A percentile compares a stretch with the other conserved stretches of the same genome.
phyloP scores from a whole-genome alignment of 2,329 filamentous ascomycete genomes.

The Cryphonectria parasitica region DNA sequence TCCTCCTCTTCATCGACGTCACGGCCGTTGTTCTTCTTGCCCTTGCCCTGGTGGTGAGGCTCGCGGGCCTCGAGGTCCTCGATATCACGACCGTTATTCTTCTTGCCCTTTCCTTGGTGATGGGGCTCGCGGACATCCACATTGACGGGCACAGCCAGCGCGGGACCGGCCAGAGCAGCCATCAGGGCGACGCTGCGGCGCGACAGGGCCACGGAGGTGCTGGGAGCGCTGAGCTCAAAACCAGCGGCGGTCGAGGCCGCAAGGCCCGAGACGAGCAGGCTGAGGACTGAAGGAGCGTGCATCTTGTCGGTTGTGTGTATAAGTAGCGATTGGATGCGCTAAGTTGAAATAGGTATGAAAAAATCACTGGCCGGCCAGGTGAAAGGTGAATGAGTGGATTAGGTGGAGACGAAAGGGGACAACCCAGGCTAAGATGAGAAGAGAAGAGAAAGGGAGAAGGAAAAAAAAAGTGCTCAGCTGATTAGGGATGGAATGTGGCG shows the following conservation, averaged over 20 bases:
- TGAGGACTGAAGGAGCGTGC: constrained; percentile 26
- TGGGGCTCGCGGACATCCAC: constrained; percentile 29
- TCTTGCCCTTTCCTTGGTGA: constrained; percentile 27
- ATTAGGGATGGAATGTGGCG: constrained; percentile 23
- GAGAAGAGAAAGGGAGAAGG: background rate
- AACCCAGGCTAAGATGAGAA: constrained; percentile 11
- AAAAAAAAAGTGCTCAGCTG: constrained; percentile 18
- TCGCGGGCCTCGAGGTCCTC: constrained; percentile 13
- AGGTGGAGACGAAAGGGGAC: constrained; percentile 14
- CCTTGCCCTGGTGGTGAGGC: constrained; percentile 33
- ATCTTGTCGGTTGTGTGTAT: constrained; percentile 21
- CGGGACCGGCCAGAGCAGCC: constrained; percentile 21
- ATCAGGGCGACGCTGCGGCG: constrained; percentile 26
- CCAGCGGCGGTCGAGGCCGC: constrained; percentile 24
- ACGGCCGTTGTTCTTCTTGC: constrained; percentile 22
- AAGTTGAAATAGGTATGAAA: constrained; percentile 17
- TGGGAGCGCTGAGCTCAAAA: constrained; percentile 19
- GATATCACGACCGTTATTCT: constrained; percentile 18
- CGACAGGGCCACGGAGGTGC: constrained; percentile 18
- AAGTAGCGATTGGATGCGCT: constrained; percentile 2
- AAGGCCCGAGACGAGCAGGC: constrained; percentile 27
- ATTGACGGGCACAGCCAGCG: constrained; percentile 31
- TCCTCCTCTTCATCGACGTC: constrained; percentile 13
- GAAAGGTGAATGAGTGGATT: constrained; percentile 6
- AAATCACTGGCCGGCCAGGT: constrained; percentile 25